A percentile compares a stretch with the other conserved stretches of the same genome.
These are phyloP conservation scores for Aspergillus sp. DNA, from an alignment of 2,329 filamentous ascomycete species.

Conservation along the genomic window DNA sequence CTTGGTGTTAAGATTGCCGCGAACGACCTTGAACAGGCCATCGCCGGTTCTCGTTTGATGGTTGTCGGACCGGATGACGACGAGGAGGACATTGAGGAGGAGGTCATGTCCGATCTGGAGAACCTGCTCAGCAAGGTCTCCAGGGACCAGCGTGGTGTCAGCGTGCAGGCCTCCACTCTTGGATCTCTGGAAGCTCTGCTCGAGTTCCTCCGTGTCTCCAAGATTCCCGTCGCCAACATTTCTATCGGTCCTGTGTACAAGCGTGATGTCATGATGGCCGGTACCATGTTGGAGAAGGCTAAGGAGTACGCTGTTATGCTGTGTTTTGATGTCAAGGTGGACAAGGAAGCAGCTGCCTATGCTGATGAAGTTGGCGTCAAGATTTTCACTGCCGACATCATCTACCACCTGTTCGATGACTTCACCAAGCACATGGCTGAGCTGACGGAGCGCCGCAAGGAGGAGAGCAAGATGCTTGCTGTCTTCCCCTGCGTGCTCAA, in stretches of 20 bases:
- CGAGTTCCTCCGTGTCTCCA: conserved; percentile 92
- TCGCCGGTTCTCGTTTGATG: conserved; percentile 91
- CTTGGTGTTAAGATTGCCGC: conserved; percentile 98
- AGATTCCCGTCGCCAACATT: conserved; percentile 97
- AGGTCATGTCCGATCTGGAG: conserved; percentile 93
- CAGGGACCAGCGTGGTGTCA: conserved; percentile 90
- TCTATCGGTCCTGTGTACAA: conserved; percentile 98
- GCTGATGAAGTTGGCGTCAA: conserved; percentile 94
- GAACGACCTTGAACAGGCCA: conserved; percentile 91
- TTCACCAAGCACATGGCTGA: conserved; percentile 95
- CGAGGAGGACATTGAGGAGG: conserved; percentile 93
- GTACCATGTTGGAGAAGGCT: conserved; percentile 93
- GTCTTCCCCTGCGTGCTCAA: conserved; percentile 95
- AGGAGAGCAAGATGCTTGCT: conserved; percentile 90
- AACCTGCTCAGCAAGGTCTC: conserved; percentile 88
- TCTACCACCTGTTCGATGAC: conserved; percentile 95
- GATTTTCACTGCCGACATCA: conserved; percentile 98
- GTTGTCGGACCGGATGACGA: conserved; percentile 95
- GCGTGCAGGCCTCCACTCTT: conserved; percentile 94
- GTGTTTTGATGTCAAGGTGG: conserved; percentile 98
- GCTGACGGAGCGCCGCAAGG: conserved; percentile 87
- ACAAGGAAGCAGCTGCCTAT: conserved; percentile 90
- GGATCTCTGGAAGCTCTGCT: conserved; percentile 94
- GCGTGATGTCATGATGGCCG: conserved; percentile 91
- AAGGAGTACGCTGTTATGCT: conserved; percentile 98